phyloP scores from a whole-genome alignment of 169 alveolate genomes.

The Eimeria tenella region DNA sequence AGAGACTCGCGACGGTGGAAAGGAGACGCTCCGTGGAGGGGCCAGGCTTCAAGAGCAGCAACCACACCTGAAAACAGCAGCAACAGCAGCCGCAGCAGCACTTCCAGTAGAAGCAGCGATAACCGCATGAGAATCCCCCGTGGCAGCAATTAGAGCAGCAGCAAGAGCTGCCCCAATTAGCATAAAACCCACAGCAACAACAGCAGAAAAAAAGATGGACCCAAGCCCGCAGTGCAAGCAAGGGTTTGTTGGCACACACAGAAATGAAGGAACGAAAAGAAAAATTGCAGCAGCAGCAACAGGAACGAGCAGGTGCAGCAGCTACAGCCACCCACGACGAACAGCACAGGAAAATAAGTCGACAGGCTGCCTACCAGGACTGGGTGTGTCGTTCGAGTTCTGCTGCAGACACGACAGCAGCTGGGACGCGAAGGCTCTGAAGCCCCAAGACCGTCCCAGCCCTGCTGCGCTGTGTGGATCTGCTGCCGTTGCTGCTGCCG shows the following conservation, averaged over 20 bases:
- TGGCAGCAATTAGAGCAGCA: neutral
- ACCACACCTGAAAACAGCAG: neutral
- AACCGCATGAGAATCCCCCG: neutral
- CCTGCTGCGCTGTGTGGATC: slow-evolving; percentile 7
- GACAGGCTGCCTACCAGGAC: neutral
- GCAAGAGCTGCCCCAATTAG: neutral
- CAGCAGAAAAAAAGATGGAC: neutral
- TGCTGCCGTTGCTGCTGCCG: slow-evolving; percentile 61
- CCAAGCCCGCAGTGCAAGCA: neutral
- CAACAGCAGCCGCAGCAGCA: neutral
- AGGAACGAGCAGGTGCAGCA: too few species aligned
- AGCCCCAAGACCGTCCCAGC: neutral
- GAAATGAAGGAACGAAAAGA: neutral
- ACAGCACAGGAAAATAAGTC: too few species aligned
- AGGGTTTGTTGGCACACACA: too few species aligned
- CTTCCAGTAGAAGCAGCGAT: neutral
- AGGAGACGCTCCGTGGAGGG: neutral
- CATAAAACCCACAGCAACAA: neutral
- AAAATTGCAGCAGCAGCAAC: too few species aligned
- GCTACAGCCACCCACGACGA: too few species aligned
- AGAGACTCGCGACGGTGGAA: neutral
- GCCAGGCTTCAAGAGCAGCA: slow-evolving; percentile 4
- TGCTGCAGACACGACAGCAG: neutral
- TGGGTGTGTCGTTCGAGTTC: neutral
- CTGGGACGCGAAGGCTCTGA: neutral